Percentiles rank a stretch among this genome's conserved stretches.
Evolutionary conservation across 805 yeast genomes (phyloP).

Genomic region (Pichia scutulata): DNA sequence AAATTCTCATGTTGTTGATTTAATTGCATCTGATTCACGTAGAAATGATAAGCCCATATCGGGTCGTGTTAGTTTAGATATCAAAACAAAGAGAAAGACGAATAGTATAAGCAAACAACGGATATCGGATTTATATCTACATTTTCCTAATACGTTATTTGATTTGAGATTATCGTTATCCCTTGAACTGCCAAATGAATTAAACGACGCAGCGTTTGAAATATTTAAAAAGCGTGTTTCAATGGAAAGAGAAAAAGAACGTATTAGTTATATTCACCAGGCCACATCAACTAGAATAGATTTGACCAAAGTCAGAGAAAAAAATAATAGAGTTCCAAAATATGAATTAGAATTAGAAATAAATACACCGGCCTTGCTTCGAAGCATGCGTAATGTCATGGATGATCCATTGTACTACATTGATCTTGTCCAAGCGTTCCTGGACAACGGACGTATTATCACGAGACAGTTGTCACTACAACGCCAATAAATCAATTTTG

Average conservation of each 20-base stretch:
- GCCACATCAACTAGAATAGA: constrained; percentile 69
- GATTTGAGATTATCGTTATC: constrained; percentile 73
- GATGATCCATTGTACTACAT: constrained; percentile 36
- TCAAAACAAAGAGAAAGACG: constrained; percentile 56
- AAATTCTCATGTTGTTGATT: constrained; percentile 57
- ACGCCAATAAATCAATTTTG: constrained; percentile 6
- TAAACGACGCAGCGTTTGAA: constrained; percentile 43
- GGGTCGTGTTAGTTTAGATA: constrained; percentile 61
- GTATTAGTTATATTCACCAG: constrained; percentile 66
- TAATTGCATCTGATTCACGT: constrained; percentile 51
- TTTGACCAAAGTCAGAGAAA: constrained; percentile 49
- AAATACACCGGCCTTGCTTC: constrained; percentile 25
- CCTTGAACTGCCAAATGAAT: constrained; percentile 66
- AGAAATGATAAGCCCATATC: constrained; percentile 59
- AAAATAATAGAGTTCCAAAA: constrained; percentile 18
- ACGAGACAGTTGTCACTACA: constrained; percentile 27
- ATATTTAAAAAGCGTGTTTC: constrained; percentile 42
- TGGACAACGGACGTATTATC: constrained; percentile 35
- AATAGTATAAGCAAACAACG: constrained; percentile 68
- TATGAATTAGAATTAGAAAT: constrained; percentile 31
- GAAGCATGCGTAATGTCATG: constrained; percentile 24
- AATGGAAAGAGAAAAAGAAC: constrained; percentile 58
- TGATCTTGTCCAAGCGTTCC: constrained; percentile 38
- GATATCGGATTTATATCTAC: constrained; percentile 62
- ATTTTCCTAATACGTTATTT: constrained; percentile 67